Evolutionary conservation across 1,284 basidiomycete genomes (phyloP), one percentile per base, ranked within the genome.

Genomic region (Dichomitus squalens): DNA sequence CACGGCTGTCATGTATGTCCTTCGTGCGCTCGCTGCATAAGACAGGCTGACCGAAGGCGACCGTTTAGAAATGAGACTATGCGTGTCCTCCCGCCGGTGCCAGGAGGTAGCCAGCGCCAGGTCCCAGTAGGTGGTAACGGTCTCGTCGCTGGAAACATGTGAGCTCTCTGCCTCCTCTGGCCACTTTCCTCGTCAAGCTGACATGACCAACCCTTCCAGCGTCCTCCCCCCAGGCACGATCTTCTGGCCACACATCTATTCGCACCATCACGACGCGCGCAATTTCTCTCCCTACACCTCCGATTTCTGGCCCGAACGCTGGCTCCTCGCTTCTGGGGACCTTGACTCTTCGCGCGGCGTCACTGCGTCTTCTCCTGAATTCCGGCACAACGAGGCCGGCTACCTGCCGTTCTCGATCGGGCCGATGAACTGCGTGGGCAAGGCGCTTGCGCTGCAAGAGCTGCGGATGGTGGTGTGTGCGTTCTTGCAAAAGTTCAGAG

Each of bases 31-130:
- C 1, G 29, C 23, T 8, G 43, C 7, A 27, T 12, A 3, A 18
- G 3, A 48, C n/a, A 18, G 6, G 39, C 31, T 35, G 20, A 35
- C 50, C 9, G 5, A 7, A 20, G 8, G 9, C 18, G 16, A 20
- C n/a, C 5, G 65, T 62, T 20, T 66, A 88, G 86, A 53, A 84
- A 86, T 47, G 86, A 88, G 68, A 68, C 77, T 0, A 64, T 88
- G 44, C 76, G 87, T 39, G 70, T 88, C 31, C 76, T 77, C 41
- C 83, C 87, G 9, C 76, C 85, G 9, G 73, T 85, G 9, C 76
- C 79, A 5, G 79, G 78, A 18, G 79, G 79, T 39, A 76, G 79
- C 27, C 80, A 83, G 53, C 79, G 86, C 34, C 72, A 75, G n/a
- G 74, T 70, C 0, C 60, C 57, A 14, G 44, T 11, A 3, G 46